Percentiles rank a stretch among this genome's conserved stretches.
These are phyloP conservation scores for Suillus variegatus DNA, from an alignment of 768 basidiomycete species.

Conservation along the genomic window DNA sequence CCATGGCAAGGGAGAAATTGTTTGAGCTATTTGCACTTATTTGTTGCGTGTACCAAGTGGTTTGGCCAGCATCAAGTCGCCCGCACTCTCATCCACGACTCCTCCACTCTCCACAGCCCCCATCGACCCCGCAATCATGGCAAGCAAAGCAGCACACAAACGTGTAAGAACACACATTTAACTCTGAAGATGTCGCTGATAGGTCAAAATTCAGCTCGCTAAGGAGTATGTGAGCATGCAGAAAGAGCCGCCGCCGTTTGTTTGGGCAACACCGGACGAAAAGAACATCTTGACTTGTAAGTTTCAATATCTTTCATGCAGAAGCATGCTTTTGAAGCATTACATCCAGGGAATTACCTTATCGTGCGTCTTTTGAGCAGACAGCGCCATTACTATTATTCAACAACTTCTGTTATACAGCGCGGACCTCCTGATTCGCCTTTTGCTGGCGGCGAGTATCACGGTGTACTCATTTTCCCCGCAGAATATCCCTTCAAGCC, in stretches of 20 bases:
- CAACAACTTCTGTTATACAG: constrained; percentile 38
- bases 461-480: constrained; percentile 90
- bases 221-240: constrained; percentile 95
- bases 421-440: constrained; percentile 94
- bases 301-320: constrained; percentile 32
- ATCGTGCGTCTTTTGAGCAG: constrained; percentile 57
- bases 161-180: constrained; percentile 50
- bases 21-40: background rate
- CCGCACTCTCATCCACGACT: constrained; percentile 17
- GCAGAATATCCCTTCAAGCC: constrained; percentile 96
- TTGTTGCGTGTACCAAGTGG: background rate
- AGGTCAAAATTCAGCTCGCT: constrained; percentile 49
- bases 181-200: constrained; percentile 17
- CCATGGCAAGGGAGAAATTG: background rate
- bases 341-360: constrained; percentile 85
- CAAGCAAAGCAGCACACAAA: constrained; percentile 85
- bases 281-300: constrained; percentile 95
- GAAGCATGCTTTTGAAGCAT: constrained; percentile 13
- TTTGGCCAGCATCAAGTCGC: constrained; percentile 4
- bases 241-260: constrained; percentile 90
- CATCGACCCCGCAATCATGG: constrained; percentile 47
- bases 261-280: constrained; percentile 95
- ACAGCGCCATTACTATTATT: constrained; percentile 2
- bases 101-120: constrained; percentile 3
- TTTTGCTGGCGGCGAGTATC: constrained; percentile 90